These are phyloP conservation scores for Pisolithus tinctorius DNA, from an alignment of 768 basidiomycete species.

Conservation along the genomic window DNA sequence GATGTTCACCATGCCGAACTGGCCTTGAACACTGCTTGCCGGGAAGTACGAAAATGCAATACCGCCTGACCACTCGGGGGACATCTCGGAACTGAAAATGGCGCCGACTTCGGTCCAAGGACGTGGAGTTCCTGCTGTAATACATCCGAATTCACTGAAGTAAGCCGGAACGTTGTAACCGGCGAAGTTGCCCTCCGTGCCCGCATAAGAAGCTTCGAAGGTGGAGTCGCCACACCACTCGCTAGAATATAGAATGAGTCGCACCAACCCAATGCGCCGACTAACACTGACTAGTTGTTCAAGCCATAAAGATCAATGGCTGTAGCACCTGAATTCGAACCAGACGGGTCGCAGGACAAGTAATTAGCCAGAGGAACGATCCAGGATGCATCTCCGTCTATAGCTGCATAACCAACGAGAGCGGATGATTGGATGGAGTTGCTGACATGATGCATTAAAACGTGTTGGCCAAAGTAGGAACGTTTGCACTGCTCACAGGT, in stretches of 20 bases:
- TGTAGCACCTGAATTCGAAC: constrained; percentile 44
- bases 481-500: constrained; percentile 48
- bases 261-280: constrained; percentile 1
- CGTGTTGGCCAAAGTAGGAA: background rate
- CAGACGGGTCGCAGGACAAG: constrained; percentile 65
- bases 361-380: constrained; percentile 66
- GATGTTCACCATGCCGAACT: constrained; percentile 84
- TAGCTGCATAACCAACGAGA: constrained; percentile 82
- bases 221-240: constrained; percentile 75
- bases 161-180: constrained; percentile 76
- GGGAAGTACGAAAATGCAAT: constrained; percentile 90
- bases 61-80: constrained; percentile 81
- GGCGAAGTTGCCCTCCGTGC: constrained; percentile 47
- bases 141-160: constrained; percentile 86
- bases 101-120: constrained; percentile 76
- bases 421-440: constrained; percentile 55
- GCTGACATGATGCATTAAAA: constrained; percentile 26
- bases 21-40: constrained; percentile 58
- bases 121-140: constrained; percentile 46
- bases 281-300: constrained; percentile 68
- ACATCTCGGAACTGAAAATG: constrained; percentile 68
- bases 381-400: constrained; percentile 63
- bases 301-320: constrained; percentile 83
- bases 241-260: constrained; percentile 33
- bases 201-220: constrained; percentile 51